Percentiles rank a stretch among this genome's conserved stretches.
Evolutionary conservation across 805 yeast species (phyloP).

Genomic region (Lipomyces sp.): DNA sequence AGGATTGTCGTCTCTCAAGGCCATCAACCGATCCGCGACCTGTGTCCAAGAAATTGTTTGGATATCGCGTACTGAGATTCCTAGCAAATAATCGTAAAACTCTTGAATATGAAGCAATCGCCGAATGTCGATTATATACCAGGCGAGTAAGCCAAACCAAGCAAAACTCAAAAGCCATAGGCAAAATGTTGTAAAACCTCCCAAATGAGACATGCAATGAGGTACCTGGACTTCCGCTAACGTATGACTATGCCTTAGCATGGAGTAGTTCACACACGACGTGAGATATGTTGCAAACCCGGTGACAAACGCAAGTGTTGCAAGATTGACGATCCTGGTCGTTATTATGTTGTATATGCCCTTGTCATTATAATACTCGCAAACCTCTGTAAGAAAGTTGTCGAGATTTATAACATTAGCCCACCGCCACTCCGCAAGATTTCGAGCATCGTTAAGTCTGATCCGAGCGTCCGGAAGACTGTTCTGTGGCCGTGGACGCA

Average conservation of each 20-base stretch:
- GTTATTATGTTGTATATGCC: conserved; percentile 79
- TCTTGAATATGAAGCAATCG: conserved; percentile 69
- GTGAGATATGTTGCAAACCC: conserved; percentile 73
- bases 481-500: not conserved
- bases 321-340: conserved; percentile 60
- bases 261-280: conserved; percentile 71
- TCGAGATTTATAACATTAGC: conserved; percentile 93
- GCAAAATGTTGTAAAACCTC: conserved; percentile 49
- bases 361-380: conserved; percentile 77
- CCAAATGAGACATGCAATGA: conserved; percentile 46
- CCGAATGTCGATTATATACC: conserved; percentile 56
- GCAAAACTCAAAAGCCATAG: conserved; percentile 56
- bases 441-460: conserved; percentile 56
- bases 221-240: conserved; percentile 45
- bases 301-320: conserved; percentile 75
- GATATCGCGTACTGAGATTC: conserved; percentile 70
- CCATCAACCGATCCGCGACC: conserved; percentile 71
- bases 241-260: conserved; percentile 37
- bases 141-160: conserved; percentile 42
- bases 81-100: conserved; percentile 70
- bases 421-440: conserved; percentile 91
- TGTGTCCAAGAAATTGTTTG: conserved; percentile 93
- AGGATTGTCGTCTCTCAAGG: conserved; percentile 76
- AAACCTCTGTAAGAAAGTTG: conserved; percentile 74
- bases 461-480: conserved; percentile 34